Base-by-base conservation (phyloP, 345 rosid genomes). In the Adansonia digitata region DNA sequence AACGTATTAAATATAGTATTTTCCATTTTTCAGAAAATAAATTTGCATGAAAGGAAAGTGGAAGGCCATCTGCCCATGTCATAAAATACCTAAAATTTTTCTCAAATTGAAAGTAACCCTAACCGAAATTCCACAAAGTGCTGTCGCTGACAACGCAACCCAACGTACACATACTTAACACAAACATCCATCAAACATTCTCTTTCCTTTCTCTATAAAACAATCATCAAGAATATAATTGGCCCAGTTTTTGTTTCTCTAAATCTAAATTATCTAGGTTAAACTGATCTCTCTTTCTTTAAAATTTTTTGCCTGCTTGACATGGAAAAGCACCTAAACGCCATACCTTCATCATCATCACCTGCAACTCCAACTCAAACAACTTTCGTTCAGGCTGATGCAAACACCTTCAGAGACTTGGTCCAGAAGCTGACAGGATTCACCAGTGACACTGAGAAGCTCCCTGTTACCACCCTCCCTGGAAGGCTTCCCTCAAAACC, bases 341-440 rank as follows among this genome's bases (percentile, higher is more conserved):
- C 63, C 31, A 42, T 56, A 22, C n/a, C 72, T 9, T 17, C 80
- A 2, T 46, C 71, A 11, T 15, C 49, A 45, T 18, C 79, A 31
- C 73, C 81, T 10, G 18, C 82, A 1, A 65, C 84, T 0, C 78
- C 77, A 7, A n/a, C 80, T 2, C 73, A 80, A 8, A 81, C 89
- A 18, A 84, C 89, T 40, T 86, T 82, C 48, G 84, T 86, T 39
- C 89, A 84, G 42, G 87, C 89, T 2, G 89, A 86, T 43, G 59
- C 84, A 2, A 61, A 51, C 76, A 74, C 77, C 13, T 86, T 86
- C 77, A 66, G 84, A 52, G 89, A 86, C 31, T 77, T 86, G 3
- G 89, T 86, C 74, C 89, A 86, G 46, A 83, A 72, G 66, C 80
- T 86, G 3, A 86, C 89, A 5, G 89, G 89, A 20, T 78, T 78